A percentile compares a stretch with the other conserved stretches of the same genome.
Evolutionary conservation across 352 stramenopile species (phyloP).

Genomic region (Albugo candida): DNA sequence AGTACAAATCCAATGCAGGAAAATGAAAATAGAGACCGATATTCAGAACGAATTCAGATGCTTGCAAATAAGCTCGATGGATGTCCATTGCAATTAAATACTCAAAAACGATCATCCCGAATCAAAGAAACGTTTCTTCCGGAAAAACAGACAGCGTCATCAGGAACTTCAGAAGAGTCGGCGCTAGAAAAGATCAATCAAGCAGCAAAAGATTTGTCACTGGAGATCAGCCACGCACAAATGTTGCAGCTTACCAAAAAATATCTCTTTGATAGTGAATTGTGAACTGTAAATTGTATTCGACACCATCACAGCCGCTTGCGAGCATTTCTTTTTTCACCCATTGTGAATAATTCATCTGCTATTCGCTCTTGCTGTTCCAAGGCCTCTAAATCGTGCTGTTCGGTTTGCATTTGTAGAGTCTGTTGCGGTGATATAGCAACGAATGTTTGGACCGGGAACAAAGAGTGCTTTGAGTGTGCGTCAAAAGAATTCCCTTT

Average conservation of each 20-base stretch:
- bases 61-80: constrained; percentile 71
- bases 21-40: constrained; percentile 75
- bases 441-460: constrained; percentile 21
- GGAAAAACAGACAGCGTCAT: constrained; percentile 57
- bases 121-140: constrained; percentile 77
- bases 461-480: constrained; percentile 20
- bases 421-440: neutral
- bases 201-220: constrained; percentile 68
- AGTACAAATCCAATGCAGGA: constrained; percentile 82
- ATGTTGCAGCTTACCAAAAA: constrained; percentile 71
- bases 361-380: constrained; percentile 72
- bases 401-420: constrained; percentile 12
- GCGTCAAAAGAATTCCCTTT: constrained; percentile 42
- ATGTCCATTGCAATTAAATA: constrained; percentile 37
- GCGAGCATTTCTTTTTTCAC: constrained; percentile 27
- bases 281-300: neutral
- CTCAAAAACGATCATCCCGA: constrained; percentile 34
- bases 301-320: constrained; percentile 21
- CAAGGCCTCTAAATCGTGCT: constrained; percentile 38
- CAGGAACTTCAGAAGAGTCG: constrained; percentile 26
- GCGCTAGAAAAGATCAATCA: constrained; percentile 75
- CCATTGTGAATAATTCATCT: constrained; percentile 67
- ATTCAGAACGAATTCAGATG: constrained; percentile 76
- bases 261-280: constrained; percentile 45
- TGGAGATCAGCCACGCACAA: constrained; percentile 66